These are phyloP conservation scores for Cercospora sp. DNA, from an alignment of 2,329 filamentous ascomycete species.

Conservation along the genomic window DNA sequence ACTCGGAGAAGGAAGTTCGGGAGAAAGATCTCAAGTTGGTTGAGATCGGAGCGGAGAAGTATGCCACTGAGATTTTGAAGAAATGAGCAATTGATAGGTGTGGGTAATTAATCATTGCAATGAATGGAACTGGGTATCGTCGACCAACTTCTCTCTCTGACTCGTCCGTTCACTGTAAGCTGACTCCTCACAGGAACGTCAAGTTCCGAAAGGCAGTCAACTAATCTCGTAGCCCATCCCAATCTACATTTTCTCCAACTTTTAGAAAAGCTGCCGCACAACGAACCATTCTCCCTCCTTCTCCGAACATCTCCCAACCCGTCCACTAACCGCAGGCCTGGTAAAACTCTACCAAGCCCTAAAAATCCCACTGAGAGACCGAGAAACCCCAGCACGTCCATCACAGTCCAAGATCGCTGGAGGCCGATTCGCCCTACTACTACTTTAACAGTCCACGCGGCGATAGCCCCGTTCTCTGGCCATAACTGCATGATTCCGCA, in stretches of 20 bases:
- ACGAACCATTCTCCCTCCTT: background rate
- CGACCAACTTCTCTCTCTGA: too few relatives aligned
- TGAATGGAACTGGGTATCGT: background rate
- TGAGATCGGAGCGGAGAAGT: conserved; percentile 42
- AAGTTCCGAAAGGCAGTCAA: too few relatives aligned
- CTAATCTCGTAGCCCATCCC: too few relatives aligned
- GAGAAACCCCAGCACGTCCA: background rate
- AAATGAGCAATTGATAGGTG: conserved; percentile 20
- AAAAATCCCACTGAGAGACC: background rate
- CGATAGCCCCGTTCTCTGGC: too few relatives aligned
- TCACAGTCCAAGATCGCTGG: background rate
- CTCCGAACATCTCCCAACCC: background rate
- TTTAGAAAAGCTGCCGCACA: too few relatives aligned
- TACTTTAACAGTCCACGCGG: too few relatives aligned
- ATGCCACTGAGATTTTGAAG: conserved; percentile 33
- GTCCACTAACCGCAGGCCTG: background rate
- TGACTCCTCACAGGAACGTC: too few relatives aligned
- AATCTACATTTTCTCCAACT: too few relatives aligned
- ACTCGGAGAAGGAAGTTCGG: conserved; percentile 64
- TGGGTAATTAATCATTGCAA: background rate
- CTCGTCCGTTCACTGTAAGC: too few relatives aligned
- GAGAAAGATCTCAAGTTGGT: conserved; percentile 48
- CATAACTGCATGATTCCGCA: too few relatives aligned
- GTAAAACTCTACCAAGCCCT: background rate
- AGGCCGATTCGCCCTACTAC: background rate